Base-by-base conservation (phyloP, 495 filamentous ascomycete genomes). In the Polyplosphaeria fusca region DNA sequence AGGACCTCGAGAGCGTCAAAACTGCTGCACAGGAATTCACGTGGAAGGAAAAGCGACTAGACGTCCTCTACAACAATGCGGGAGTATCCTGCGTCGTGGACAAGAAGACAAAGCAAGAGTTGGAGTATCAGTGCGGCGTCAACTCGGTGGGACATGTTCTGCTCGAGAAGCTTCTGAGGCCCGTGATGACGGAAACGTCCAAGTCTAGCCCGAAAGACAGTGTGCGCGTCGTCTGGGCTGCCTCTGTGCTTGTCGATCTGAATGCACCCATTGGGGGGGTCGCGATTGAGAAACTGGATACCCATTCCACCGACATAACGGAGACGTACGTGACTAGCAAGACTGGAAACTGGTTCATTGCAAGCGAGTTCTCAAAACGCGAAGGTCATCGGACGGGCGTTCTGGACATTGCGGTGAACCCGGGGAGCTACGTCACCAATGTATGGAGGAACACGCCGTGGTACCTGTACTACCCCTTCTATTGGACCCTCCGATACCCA, bases 61-160 rank as follows among this genome's bases (percentile, higher is more conserved):
- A 83, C 50, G 74, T 81, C 7, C 68, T 84, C 0, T 82, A 70
- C 59, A 82, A 82, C 58, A 82, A 83, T 55, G 79, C 81, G 0
- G 81, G 80, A 37, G n/a, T 51, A 7, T 7, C 39, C 11, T 13
- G 9, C 9, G 39, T 42, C 7, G 5, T 5, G 19, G 39, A 5
- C 27, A 38, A 9, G 42, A 40, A 40, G 23, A 49, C 43, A 16
- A 57, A 57, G 32, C 58, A 61, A 32, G 58, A 40, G 45, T 7
- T 50, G 14, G 58, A 61, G 18, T 35, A 25, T 18, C 52, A 61
- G 13, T 12, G 43, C 19, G 58, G 51, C n/a, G 37, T 57, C 35
- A 61, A 61, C 28, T 25, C 2, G 19, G 32, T 61, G 4, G 58
- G 52, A 13, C 51, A 47, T 24, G 12, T 50, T 43, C 45, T 56